These are phyloP conservation scores for Salvia hispanica DNA, from an alignment of 257 asterid species.

Conservation along the genomic window DNA sequence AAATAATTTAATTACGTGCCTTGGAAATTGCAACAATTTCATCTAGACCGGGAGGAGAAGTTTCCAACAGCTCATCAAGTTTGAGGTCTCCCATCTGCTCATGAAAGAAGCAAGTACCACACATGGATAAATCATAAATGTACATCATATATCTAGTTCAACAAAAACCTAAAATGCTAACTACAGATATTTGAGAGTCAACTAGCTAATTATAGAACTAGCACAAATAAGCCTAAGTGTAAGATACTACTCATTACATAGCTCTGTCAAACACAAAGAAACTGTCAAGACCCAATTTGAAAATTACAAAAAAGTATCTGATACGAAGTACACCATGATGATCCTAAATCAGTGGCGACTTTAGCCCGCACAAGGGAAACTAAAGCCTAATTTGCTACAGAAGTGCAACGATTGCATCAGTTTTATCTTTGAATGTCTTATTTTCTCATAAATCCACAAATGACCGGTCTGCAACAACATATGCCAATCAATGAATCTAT, in stretches of 20 bases:
- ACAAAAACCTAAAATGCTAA: not conserved
- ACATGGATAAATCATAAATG: not conserved
- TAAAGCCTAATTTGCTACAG: not conserved
- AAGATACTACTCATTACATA: not conserved
- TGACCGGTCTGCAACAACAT: conserved; percentile 8
- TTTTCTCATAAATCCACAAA: not conserved
- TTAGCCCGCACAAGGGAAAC: not conserved
- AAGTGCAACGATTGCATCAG: not conserved
- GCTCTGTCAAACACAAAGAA: conserved; percentile 3
- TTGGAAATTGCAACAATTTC: conserved; percentile 78
- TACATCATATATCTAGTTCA: conserved; percentile 9
- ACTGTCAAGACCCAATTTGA: not conserved
- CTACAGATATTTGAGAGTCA: not conserved
- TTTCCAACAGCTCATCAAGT: conserved; percentile 72
- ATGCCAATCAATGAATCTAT: not conserved
- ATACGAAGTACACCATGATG: not conserved
- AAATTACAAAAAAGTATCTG: not conserved
- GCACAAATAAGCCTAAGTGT: not conserved
- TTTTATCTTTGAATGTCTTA: not conserved
- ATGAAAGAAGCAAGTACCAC: conserved; percentile 18
- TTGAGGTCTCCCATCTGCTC: conserved; percentile 67
- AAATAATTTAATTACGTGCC: conserved; percentile 37
- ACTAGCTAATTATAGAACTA: not conserved
- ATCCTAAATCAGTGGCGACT: conserved; percentile 10
- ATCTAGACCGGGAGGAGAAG: conserved; percentile 76